Percentiles rank a stretch among this genome's conserved stretches.
phyloP scores from a whole-genome alignment of 2,329 filamentous ascomycete species.

The Exophiala phaeomuriformis region DNA sequence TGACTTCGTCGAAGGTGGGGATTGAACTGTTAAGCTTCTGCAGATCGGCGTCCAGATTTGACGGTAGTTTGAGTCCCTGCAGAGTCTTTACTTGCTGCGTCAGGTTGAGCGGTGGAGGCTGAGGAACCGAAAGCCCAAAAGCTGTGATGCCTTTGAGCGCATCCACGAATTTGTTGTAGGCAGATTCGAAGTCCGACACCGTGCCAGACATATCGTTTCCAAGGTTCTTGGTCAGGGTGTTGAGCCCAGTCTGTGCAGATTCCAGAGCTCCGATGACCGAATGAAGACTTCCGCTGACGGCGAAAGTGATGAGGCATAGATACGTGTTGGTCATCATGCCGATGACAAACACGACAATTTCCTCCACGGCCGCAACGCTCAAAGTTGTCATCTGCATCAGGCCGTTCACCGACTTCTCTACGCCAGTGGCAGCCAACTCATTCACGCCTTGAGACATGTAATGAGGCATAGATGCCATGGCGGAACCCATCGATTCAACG shows the following conservation, averaged over 20 bases:
- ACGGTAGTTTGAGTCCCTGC: slow-evolving; percentile 61
- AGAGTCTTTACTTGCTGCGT: slow-evolving; percentile 58
- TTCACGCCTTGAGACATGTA: slow-evolving; percentile 89
- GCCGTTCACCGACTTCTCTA: slow-evolving; percentile 72
- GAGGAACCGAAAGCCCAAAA: slow-evolving; percentile 37
- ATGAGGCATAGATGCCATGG: slow-evolving; percentile 97
- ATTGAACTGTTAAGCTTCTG: slow-evolving; percentile 68
- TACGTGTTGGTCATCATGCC: slow-evolving; percentile 87
- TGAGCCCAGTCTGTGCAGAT: slow-evolving; percentile 54
- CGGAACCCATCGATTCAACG: slow-evolving; percentile 86
- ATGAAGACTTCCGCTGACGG: slow-evolving; percentile 70
- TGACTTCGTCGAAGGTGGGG: slow-evolving; percentile 73
- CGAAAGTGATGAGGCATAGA: slow-evolving; percentile 77
- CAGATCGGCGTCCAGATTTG: slow-evolving; percentile 61
- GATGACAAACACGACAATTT: slow-evolving; percentile 84
- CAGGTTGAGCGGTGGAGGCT: slow-evolving; percentile 56
- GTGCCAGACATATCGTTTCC: slow-evolving; percentile 40
- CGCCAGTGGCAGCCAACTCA: slow-evolving; percentile 67
- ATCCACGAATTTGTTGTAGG: slow-evolving; percentile 46
- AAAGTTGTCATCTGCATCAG: slow-evolving; percentile 73
- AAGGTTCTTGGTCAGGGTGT: slow-evolving; percentile 45
- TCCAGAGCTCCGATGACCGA: slow-evolving; percentile 57
- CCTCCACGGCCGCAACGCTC: slow-evolving; percentile 73
- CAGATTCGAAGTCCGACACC: slow-evolving; percentile 46
- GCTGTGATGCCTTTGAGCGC: slow-evolving; percentile 45